phyloP scores from a whole-genome alignment of 768 basidiomycete species.

The Termitomyces sp. region DNA sequence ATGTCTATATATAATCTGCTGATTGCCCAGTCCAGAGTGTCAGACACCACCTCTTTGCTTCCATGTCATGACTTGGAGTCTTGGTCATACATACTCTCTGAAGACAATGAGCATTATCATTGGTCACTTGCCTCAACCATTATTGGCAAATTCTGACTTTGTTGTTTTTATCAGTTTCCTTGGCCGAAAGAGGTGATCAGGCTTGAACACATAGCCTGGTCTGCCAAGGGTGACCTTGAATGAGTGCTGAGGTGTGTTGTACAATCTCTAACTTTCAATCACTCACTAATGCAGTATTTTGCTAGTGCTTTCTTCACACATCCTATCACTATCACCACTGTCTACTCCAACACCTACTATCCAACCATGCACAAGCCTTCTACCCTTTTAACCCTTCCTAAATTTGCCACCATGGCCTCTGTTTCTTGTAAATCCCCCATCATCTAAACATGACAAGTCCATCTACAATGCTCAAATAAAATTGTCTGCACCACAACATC shows the following conservation, averaged over 20 bases:
- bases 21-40: neutral
- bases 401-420: conserved; percentile 30
- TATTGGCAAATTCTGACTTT: neutral
- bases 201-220: conserved; percentile 64
- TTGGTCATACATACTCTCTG: conserved; percentile 36
- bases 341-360: conserved; percentile 48
- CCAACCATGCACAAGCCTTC: conserved; percentile 19
- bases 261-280: neutral
- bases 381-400: conserved; percentile 32
- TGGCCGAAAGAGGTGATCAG: conserved; percentile 54
- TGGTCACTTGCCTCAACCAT: conserved; percentile 8
- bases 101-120: conserved; percentile 44
- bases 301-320: conserved; percentile 62
- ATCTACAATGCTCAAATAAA: conserved; percentile 53
- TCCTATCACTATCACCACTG: conserved; percentile 54
- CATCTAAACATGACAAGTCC: conserved; percentile 60
- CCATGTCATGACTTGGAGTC: no score
- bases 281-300: neutral
- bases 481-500: conserved; percentile 64
- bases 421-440: conserved; percentile 50
- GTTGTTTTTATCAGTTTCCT: conserved; percentile 34
- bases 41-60: conserved; percentile 1
- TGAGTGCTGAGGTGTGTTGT: conserved; percentile 54
- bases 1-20: neutral
- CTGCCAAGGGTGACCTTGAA: conserved; percentile 70